Evolutionary conservation across 139 green algal genomes (phyloP), one percentile per base, ranked within the genome.

Genomic region (Auxenochlorella protothecoides): DNA sequence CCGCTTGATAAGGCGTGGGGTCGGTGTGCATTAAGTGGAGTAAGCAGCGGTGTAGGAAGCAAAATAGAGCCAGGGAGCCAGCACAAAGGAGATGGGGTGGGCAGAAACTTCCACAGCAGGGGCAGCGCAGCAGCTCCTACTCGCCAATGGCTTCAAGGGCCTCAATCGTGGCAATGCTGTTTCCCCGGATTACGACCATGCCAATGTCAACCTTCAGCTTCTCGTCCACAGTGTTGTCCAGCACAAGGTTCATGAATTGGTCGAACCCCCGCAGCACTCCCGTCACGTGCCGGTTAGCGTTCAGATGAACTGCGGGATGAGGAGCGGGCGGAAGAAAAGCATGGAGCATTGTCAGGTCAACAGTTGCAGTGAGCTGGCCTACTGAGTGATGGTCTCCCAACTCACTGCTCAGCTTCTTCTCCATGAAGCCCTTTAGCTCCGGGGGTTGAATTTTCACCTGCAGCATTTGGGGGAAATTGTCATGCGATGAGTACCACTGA

Each of bases 201-300:
- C 94, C 94, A 55, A 98, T 90, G 66, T 98, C 92, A 14, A 79
- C 81, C 64, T 96, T 95, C 10, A 84, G 78, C 75, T 97, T 93
- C 67, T 93, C 88, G 68, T 98, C 93, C 52, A 97, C 85, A 3
- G 89, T 91, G 63, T 86, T 81, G 81, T 99, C 95, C 73, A 99
- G 80, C 77, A 98, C 95, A 5, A 99, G 78, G 82, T 99, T 99
- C 92, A 98, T 97, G 79, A 99, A 99, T 80, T 97, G 92, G 78
- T 99, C 95, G 72, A 98, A 99, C 0, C 95, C 95, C 0, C 95
- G 84, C 27, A 99, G 88, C 11, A 94, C 87, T 2, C 95, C 95
- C 3, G 92, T 92, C 27, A 99, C 95, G 51, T 90, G 85, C 53
- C 95, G 83, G 80, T 97, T 97, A 2, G 81, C 91, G 72, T 99